phyloP scores from a whole-genome alignment of 148 eudicot genomes.

The Vaccinium vitisidaea region DNA sequence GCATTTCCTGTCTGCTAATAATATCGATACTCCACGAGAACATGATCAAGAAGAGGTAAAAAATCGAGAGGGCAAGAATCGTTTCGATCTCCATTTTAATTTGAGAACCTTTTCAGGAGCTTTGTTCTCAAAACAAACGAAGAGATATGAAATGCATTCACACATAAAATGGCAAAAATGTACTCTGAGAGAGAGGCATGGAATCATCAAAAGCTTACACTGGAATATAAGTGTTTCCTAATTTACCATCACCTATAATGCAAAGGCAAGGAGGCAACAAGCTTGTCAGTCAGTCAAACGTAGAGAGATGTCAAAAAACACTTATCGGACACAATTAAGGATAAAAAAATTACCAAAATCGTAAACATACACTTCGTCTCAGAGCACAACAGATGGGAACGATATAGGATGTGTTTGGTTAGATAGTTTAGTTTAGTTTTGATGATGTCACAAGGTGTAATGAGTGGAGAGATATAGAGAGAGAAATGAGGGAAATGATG shows the following conservation, averaged over 20 bases:
- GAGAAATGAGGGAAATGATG: no score
- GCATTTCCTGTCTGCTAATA: no score
- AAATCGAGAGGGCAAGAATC: background rate
- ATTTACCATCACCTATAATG: background rate
- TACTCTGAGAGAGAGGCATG: background rate
- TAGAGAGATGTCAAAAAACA: background rate
- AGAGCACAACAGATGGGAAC: no score
- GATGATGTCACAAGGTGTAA: no score
- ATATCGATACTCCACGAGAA: background rate
- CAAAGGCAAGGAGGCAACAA: no score
- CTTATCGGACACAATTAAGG: background rate
- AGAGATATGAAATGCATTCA: background rate
- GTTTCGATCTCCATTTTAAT: background rate
- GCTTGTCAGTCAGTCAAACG: background rate
- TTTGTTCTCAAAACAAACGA: background rate
- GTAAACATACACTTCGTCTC: background rate
- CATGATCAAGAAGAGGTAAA: background rate
- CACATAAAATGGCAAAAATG: background rate
- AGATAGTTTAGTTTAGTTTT: no score
- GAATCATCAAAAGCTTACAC: background rate
- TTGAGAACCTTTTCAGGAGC: background rate
- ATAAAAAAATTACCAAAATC: background rate
- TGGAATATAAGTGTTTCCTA: background rate
- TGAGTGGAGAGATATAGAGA: no score
- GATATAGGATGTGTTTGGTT: no score